phyloP scores from a whole-genome alignment of 495 filamentous ascomycete genomes.

The Hyaloscypha bicolor region DNA sequence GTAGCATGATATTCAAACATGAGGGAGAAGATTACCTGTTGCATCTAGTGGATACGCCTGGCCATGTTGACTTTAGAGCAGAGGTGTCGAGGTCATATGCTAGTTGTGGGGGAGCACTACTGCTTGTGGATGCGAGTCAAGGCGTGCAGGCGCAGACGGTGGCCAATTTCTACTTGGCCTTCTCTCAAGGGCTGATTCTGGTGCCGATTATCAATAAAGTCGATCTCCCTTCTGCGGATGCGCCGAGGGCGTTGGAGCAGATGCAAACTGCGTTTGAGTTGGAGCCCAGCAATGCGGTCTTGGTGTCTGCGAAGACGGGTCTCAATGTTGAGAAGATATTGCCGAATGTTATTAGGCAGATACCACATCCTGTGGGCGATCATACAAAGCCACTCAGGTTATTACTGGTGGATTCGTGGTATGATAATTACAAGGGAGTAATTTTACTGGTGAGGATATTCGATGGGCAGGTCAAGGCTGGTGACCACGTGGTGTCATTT shows the following conservation, averaged over 20 bases:
- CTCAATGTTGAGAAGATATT: constrained; percentile 79
- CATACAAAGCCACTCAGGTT: constrained; percentile 70
- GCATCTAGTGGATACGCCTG: constrained; percentile 95
- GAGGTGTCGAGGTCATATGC: constrained; percentile 95
- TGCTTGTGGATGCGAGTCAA: constrained; percentile 92
- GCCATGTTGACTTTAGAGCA: constrained; percentile 96
- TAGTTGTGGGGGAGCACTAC: constrained; percentile 87
- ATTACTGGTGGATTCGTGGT: constrained; percentile 96
- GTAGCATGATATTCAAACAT: constrained; percentile 92
- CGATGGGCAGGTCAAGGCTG: constrained; percentile 79
- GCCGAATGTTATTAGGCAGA: constrained; percentile 80
- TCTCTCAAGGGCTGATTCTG: constrained; percentile 82
- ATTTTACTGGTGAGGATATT: constrained; percentile 91
- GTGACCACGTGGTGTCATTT: constrained; percentile 81
- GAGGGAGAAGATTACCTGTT: constrained; percentile 86
- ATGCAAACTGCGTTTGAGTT: constrained; percentile 85
- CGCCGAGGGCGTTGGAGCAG: constrained; percentile 81
- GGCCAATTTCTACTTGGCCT: constrained; percentile 96
- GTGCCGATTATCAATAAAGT: constrained; percentile 97
- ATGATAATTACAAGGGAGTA: constrained; percentile 92
- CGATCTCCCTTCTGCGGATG: constrained; percentile 85
- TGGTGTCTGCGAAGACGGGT: constrained; percentile 93
- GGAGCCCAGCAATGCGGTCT: constrained; percentile 75
- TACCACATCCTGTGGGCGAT: constrained; percentile 81
- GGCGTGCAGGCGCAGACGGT: constrained; percentile 94